Percentiles rank a stretch among this genome's conserved stretches.
Conservation (phyloP, 148 eudicot genomes). For the Dysphania ambrosioides region DNA sequence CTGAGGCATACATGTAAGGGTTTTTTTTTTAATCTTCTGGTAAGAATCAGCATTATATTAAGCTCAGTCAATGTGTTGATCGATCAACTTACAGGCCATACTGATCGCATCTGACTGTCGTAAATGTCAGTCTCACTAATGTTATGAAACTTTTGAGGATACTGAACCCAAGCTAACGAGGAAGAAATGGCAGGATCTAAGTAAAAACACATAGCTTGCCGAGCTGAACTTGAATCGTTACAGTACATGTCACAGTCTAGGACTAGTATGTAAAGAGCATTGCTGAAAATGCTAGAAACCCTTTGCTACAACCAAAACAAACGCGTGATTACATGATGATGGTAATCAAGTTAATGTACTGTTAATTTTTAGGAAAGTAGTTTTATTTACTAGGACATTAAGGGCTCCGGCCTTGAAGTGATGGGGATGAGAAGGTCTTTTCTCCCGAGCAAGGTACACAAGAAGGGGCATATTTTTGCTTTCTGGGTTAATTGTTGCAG, state of each 20-base stretch:
- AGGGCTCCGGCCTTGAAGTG: conserved; percentile 52
- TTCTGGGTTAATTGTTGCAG: conserved; percentile 21
- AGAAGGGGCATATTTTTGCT: conserved; percentile 30
- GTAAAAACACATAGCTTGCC: conserved; percentile 47
- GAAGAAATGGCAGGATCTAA: conserved; percentile 29
- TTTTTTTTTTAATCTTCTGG: too few relatives aligned
- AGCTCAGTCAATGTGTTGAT: too few relatives aligned
- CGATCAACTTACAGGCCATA: conserved; percentile 22
- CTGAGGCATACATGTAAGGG: conserved; percentile 11
- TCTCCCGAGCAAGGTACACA: conserved; percentile 47
- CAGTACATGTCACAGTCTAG: conserved; percentile 52
- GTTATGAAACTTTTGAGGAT: conserved; percentile 40
- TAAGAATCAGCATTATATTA: too few relatives aligned
- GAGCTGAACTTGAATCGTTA: conserved; percentile 39
- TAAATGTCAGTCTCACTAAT: conserved; percentile 36
- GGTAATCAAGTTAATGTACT: neutral
- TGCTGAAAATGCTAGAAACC: conserved; percentile 38
- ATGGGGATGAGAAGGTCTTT: conserved; percentile 31
- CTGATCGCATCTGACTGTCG: conserved; percentile 36
- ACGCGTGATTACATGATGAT: too few relatives aligned
- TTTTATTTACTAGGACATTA: conserved; percentile 34
- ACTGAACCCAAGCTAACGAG: conserved; percentile 39
- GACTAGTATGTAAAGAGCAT: conserved; percentile 33
- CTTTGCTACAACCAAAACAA: conserved; percentile 30
- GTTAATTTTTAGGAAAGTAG: neutral